phyloP scores from a whole-genome alignment of 2,329 filamentous ascomycete genomes.

The Cladosporium sp. region DNA sequence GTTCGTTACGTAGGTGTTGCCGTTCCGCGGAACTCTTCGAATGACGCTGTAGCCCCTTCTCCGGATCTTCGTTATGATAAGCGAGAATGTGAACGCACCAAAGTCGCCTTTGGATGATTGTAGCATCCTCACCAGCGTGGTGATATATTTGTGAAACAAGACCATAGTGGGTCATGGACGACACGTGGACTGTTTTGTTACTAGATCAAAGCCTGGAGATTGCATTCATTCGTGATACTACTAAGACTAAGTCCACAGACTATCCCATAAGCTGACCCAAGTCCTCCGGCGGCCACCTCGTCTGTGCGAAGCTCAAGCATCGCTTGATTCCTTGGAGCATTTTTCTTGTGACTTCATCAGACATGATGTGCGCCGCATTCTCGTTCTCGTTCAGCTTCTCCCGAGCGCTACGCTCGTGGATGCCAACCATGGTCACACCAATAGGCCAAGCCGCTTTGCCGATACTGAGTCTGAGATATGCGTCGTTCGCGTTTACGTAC shows the following conservation, averaged over 20 bases:
- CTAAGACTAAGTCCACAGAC: slow-evolving; percentile 9
- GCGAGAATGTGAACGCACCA: no score
- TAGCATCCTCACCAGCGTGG: no score
- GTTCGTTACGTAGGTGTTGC: no score
- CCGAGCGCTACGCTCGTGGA: slow-evolving; percentile 91
- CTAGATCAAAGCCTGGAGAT: no score
- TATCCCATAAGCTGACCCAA: slow-evolving; percentile 91
- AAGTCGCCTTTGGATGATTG: no score
- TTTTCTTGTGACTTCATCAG: slow-evolving; percentile 92
- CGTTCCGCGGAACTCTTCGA: no score
- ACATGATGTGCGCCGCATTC: slow-evolving; percentile 83
- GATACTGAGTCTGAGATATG: slow-evolving; percentile 88
- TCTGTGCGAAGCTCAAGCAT: slow-evolving; percentile 93
- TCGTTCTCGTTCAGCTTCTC: slow-evolving; percentile 87
- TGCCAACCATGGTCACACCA: slow-evolving; percentile 99
- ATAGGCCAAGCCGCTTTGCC: slow-evolving; percentile 80
- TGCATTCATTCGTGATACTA: not conserved
- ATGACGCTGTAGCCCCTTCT: no score
- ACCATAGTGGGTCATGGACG: no score
- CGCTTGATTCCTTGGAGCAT: slow-evolving; percentile 97
- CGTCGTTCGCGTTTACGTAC: slow-evolving; percentile 96
- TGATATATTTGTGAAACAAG: no score
- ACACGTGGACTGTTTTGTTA: no score
- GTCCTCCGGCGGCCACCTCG: slow-evolving; percentile 92
- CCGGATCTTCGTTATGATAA: no score